Base-by-base conservation (phyloP, 169 alveolate species). In the Perkinsus chesapeaki region DNA sequence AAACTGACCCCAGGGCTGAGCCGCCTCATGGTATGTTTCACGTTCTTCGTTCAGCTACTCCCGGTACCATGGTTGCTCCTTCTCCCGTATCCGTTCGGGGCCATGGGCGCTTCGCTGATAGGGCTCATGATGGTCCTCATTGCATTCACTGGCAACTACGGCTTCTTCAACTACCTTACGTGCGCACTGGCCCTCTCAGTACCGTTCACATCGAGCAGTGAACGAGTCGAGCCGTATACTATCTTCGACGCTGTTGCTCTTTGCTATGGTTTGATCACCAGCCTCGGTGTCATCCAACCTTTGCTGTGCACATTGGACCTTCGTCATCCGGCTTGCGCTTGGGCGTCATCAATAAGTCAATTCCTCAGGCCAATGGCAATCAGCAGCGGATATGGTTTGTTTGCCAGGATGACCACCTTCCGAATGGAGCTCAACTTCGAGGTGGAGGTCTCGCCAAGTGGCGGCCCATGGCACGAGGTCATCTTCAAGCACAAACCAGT, bases 101-200 rank as follows among this genome's bases (percentile, higher is more conserved):
- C 82, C 3, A 16, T 60, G 27, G 82, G 82, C 31, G 82, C 23
- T 34, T 23, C 3, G 82, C 27, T 27, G 82, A 60, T 60, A 3
- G 31, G 12, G 23, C 91, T 31, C 43, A 5, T 73, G 91, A 38
- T 38, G 47, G 36, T 38, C 7, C 27, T 73, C 37, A 38, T 73
- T 31, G 91, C 47, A 39, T 73, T 73, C 91, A 73, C 91, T 39
- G 93, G 93, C 93, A 92, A 92, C 39, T 60, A 48, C 91, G 93
- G 93, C 31, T 92, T 92, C 82, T 39, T 92, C 91, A 73, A 73
- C 19, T 60, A 72, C 72, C 73, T 92, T n/a, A 72, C 93, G 38
- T 91, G 36, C 34, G 93, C 93, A 9, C 60, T 92, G 27, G 73
- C 91, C 27, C 27, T 73, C 43, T 7, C 92, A 3, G 92, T 92